Base-by-base conservation (phyloP, 2,329 filamentous ascomycete species). In the Chaetomium globosum region DNA sequence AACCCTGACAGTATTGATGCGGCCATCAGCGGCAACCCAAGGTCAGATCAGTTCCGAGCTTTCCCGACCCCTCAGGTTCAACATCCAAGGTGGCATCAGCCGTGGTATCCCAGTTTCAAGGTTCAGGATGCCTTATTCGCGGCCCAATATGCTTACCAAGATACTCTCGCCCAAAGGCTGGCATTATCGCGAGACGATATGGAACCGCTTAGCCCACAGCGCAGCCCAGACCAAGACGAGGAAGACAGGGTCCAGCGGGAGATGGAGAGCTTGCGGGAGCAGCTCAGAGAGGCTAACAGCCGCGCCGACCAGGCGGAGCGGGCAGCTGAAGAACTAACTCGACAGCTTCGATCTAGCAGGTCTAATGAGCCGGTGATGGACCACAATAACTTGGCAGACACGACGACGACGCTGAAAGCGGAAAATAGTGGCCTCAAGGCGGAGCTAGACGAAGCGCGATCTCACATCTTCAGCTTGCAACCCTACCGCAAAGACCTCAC, bases 401-500 rank as follows among this genome's bases (percentile, higher is more conserved):
- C 9, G 10, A 13, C 73, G n/a, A 61, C 69, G 48, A 67, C 67
- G 31, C 65, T 76, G 8, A 65, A 67, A 26, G 63, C 69, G 2
- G 73, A 79, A 67, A 77, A 75, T 46, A 62, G 59, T 5, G 60
- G 64, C 0, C 62, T 79, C 8, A 71, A 72, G 59, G 72, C 74
- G 28, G 73, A 75, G 36, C 70, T 79, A 7, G 73, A 73, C 33
- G 76, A 78, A 43, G 74, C 75, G 1, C 74, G 77, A 53, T 77
- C 76, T 7, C 78, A 79, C 61, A 79, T 79, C 56, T 78, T 80
- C 62, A 77, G 75, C 16, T 73, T 80, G 4, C 77, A 79, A 61
- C 77, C 78, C 7, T 80, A 79, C 62, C 74, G 73, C 19, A 75
- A 76, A 51, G 76, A 78, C 21, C 64, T 79, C 9, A 80, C 77